Base-by-base conservation (phyloP, 1,284 basidiomycete species). In the Ceratorhiza oryzae-sativae region DNA sequence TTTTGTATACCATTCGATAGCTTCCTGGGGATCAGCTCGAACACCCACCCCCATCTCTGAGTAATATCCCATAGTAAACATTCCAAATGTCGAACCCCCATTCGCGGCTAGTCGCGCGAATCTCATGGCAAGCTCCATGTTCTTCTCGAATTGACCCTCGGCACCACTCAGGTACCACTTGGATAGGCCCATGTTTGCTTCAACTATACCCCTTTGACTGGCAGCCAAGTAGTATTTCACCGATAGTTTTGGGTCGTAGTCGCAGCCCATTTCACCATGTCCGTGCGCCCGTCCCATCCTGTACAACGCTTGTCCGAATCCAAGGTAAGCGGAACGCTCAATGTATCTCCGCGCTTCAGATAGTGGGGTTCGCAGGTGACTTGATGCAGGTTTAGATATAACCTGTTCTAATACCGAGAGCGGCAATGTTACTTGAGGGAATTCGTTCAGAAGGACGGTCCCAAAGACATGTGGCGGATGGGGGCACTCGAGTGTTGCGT, bases 1-100 rank as follows among this genome's bases (percentile, higher is more conserved):
- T 76, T 79, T 77, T 61, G 78, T 72, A 75, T 81, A 81, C 80
- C 80, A 81, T 60, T 78, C 79, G 59, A 77, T 77, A 2, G 83
- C 82, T 36, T 76, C 63, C 0, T 78, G 78, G n/a, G 83, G 56
- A 71, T 83, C 79, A 32, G 78, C 77, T 15, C 74, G 67, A 0
- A 77, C 77, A 13, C 76, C 76, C 20, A 82, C 78, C 2, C 83
- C 83, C 34, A 84, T 93, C 78, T 96, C 94, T 46, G 85, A 84
- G 78, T 95, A 97, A 79, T 98, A 98, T 0, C 94, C 96, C 86
- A 98, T 89, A 0, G 95, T 95, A 79, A 98, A 98, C 79, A 96
- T 92, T 0, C 94, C 95, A 71, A 87, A 90, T 0, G 93, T 86
- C 36, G 97, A 81, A 0, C 89, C 90, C 75, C 90, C 91, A 68